Conservation (phyloP, 1,284 basidiomycete species). For the Coriolopsis trogii region DNA sequence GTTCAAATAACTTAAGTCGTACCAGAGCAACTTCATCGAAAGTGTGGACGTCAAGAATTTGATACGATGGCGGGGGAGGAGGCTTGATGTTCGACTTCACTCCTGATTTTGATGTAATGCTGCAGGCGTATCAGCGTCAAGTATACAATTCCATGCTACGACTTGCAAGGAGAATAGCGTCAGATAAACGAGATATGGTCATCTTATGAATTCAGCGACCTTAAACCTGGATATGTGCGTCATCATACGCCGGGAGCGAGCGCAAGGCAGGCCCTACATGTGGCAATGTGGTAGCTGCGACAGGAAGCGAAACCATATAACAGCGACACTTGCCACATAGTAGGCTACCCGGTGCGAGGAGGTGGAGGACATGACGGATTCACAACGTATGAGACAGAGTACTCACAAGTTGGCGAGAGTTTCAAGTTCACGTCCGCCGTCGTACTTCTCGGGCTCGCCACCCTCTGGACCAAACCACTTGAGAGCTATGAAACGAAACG, state of each 20-base stretch:
- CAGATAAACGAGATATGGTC: constrained; percentile 11
- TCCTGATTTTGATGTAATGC: constrained; percentile 75
- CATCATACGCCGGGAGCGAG: constrained; percentile 10
- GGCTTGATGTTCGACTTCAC: constrained; percentile 87
- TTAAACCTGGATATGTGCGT: constrained; percentile 17
- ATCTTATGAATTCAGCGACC: constrained; percentile 22
- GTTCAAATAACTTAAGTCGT: constrained; percentile 27
- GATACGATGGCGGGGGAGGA: constrained; percentile 76
- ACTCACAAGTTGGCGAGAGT: constrained; percentile 76
- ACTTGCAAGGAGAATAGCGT: background rate
- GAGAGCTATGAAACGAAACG: constrained; percentile 62
- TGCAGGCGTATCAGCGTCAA: constrained; percentile 32
- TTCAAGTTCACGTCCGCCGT: constrained; percentile 82
- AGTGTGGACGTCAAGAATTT: constrained; percentile 69
- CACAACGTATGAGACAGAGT: background rate
- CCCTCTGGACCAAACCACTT: constrained; percentile 85
- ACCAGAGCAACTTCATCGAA: constrained; percentile 81
- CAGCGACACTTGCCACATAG: background rate
- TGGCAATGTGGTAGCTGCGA: background rate
- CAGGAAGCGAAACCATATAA: background rate
- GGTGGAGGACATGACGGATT: constrained; percentile 1
- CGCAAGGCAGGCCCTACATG: background rate
- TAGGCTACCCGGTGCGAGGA: too few relatives aligned
- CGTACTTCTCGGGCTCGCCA: constrained; percentile 73
- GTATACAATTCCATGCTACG: background rate